Evolutionary conservation across 495 filamentous ascomycete genomes (phyloP), one percentile per base, ranked within the genome.

Genomic region (Aspergillus bridgeri): DNA sequence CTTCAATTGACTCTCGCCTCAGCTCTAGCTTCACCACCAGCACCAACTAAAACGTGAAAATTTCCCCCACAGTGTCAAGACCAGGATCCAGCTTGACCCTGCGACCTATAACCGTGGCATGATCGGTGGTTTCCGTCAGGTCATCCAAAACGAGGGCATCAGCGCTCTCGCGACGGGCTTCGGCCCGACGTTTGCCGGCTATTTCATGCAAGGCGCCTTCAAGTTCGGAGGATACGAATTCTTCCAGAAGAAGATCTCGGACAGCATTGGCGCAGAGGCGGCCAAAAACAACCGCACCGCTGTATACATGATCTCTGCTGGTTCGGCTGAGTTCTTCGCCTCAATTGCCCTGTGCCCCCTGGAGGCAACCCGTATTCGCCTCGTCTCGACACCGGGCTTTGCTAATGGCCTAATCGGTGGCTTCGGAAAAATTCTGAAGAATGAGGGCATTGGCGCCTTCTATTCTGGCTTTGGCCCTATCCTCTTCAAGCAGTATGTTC

Each of bases 201-300:
- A 96, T 82, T 94, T 94, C 86, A 87, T 96, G 65, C 91, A 96
- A 80, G 91, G 91, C 65, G 88, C 89, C 67, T 87, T 95, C 87
- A 96, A 96, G 81, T 96, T 96, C 76, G 91, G 91, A 73, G 91
- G 91, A 67, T 96, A 96, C 71, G 91, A 96, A 77, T 85, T 95
- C 72, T 96, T 96, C 86, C 95, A 96, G 87, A n/a, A n/a, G n/a
- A n/a, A n/a, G n/a, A n/a, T n/a, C n/a, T n/a, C n/a, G n/a, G n/a
- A n/a, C 86, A 92, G 78, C 91, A 94, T 76, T 81, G 76, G 61
- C 92, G 95, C 83, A 92, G 91, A 95, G 76, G 87, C 78, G 63
- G 91, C 91, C 69, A 80, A 82, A 67, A 84, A 93, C 68, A 91
- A 95, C 84, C 86, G 91, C 59, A 96, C 90, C 43, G 87, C 85